These are phyloP conservation scores for Wickerhamomyces bisporus DNA, from an alignment of 805 yeast genomes.

Conservation along the genomic window DNA sequence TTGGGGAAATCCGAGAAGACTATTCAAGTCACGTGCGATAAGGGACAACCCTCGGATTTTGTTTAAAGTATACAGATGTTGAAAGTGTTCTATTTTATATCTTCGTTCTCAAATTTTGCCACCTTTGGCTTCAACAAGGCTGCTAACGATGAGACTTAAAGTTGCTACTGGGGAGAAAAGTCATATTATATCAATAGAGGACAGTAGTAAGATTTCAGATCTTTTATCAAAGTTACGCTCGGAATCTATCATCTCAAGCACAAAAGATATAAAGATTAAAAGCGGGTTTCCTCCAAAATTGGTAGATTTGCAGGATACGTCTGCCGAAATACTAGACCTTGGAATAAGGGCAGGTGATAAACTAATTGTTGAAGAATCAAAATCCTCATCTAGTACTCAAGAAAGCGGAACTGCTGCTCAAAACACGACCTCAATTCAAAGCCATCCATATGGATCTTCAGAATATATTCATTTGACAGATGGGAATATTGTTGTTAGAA, in stretches of 20 bases:
- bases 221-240: slow-evolving; percentile 23
- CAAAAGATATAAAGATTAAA: slow-evolving; percentile 29
- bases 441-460: background rate
- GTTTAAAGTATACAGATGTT: no score
- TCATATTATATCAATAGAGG: slow-evolving; percentile 32
- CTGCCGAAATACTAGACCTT: slow-evolving; percentile 28
- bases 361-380: slow-evolving; percentile 32
- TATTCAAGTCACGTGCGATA: slow-evolving; percentile 4
- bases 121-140: background rate
- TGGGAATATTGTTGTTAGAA: slow-evolving; percentile 42
- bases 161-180: slow-evolving; percentile 24
- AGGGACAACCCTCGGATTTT: background rate
- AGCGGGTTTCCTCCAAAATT: slow-evolving; percentile 60
- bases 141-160: slow-evolving; percentile 33
- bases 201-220: slow-evolving; percentile 30
- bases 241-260: slow-evolving; percentile 2
- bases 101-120: no score
- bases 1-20: background rate
- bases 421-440: no score
- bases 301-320: slow-evolving; percentile 27
- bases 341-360: slow-evolving; percentile 60
- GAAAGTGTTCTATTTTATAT: no score
- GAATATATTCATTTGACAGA: slow-evolving; percentile 14
- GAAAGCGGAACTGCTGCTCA: background rate
- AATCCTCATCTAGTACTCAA: no score